Evolutionary conservation across 129 eudicot species (phyloP).

Genomic region (Helianthus tuberosus): DNA sequence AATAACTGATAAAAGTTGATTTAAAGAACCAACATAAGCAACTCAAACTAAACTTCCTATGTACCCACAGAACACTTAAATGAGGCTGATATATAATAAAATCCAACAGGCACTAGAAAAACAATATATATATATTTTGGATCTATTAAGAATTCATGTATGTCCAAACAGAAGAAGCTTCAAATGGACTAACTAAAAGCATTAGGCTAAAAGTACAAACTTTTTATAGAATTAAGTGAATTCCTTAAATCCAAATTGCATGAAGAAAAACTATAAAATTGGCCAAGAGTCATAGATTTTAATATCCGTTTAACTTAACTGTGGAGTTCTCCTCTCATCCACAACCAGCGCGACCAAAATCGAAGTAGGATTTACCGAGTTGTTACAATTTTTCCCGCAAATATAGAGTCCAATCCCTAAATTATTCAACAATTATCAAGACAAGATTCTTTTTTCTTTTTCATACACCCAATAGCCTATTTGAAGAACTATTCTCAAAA

Average conservation of each 20-base stretch:
- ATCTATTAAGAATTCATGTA: conserved; percentile 11
- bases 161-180: conserved; percentile 1
- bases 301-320: neutral
- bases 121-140: conserved; percentile 1
- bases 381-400: neutral
- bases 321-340: too few species aligned
- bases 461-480: conserved; percentile 3
- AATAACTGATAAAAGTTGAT: neutral
- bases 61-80: conserved; percentile 16
- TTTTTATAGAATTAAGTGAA: neutral
- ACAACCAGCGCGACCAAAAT: too few species aligned
- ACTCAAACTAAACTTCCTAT: neutral
- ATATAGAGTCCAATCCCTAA: neutral
- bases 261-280: conserved; percentile 1
- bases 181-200: neutral
- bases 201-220: neutral
- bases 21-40: neutral
- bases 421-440: conserved; percentile 17
- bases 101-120: neutral
- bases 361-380: too few species aligned
- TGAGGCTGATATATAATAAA: neutral
- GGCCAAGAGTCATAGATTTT: neutral
- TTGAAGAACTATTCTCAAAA: conserved; percentile 9
- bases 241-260: conserved; percentile 10
- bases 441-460: neutral